Conservation (phyloP, 495 filamentous ascomycete species). For the Aspergillus bridgeri region DNA sequence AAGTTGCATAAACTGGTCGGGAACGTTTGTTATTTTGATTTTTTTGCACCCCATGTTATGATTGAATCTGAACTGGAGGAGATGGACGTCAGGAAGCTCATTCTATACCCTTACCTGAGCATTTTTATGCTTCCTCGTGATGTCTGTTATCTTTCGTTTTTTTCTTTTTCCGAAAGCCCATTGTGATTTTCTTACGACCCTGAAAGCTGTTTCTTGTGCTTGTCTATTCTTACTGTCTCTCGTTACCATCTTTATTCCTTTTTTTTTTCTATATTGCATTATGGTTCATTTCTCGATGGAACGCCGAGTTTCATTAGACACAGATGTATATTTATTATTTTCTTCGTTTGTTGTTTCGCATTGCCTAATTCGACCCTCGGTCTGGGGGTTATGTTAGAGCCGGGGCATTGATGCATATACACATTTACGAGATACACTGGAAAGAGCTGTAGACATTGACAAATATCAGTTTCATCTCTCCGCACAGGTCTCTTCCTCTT, state of each 20-base stretch:
- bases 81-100: conserved; percentile 27
- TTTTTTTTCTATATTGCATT: conserved; percentile 12
- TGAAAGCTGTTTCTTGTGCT: conserved; percentile 18
- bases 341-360: conserved; percentile 2
- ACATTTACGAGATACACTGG: not conserved
- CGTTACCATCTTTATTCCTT: conserved; percentile 10
- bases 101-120: conserved; percentile 43
- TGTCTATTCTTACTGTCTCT: conserved; percentile 8
- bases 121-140: conserved; percentile 38
- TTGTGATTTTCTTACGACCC: conserved; percentile 23
- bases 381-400: conserved; percentile 11
- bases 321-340: conserved; percentile 10
- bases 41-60: conserved; percentile 21
- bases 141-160: conserved; percentile 20
- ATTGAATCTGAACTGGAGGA: conserved; percentile 22
- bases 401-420: conserved; percentile 11
- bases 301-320: not conserved
- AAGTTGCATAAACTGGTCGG: conserved; percentile 42
- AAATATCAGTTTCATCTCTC: no score
- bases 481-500: no score
- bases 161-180: conserved; percentile 7
- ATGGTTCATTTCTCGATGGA: conserved; percentile 4
- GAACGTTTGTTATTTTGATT: conserved; percentile 27
- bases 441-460: not conserved
- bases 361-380: not conserved